A percentile compares a stretch with the other conserved stretches of the same genome.
phyloP scores from a whole-genome alignment of 768 basidiomycete genomes.

The Auriscalpium microsporum region DNA sequence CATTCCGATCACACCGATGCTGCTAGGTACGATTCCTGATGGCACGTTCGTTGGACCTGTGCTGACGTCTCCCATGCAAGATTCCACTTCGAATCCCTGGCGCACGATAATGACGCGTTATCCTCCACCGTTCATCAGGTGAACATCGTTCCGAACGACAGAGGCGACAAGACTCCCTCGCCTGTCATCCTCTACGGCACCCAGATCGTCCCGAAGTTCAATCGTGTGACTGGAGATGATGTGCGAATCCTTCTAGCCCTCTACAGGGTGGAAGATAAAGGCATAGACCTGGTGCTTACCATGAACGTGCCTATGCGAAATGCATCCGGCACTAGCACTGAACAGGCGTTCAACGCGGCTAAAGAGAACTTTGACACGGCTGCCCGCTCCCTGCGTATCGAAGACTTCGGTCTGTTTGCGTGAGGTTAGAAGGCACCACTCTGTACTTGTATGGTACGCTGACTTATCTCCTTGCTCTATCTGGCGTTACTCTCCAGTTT shows the following conservation, averaged over 20 bases:
- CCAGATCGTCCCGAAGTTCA: constrained; percentile 75
- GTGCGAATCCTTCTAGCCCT: constrained; percentile 76
- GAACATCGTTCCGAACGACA: constrained; percentile 30
- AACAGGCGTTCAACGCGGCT: constrained; percentile 29
- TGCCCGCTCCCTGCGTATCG: constrained; percentile 51
- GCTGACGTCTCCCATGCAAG: constrained; percentile 34
- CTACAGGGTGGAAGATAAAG: constrained; percentile 64
- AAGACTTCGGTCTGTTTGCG: constrained; percentile 64
- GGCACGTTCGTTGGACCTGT: not conserved
- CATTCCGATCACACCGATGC: constrained; percentile 49
- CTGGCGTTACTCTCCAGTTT: no score
- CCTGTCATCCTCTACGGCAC: constrained; percentile 58
- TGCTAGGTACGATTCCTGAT: constrained; percentile 42
- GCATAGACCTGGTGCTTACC: constrained; percentile 75
- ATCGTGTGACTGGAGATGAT: constrained; percentile 46
- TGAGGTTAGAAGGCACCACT: constrained; percentile 21
- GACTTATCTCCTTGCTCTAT: no score
- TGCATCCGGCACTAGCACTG: constrained; percentile 35
- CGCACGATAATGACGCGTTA: constrained; percentile 79
- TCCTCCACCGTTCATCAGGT: constrained; percentile 38
- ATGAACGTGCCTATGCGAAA: constrained; percentile 67
- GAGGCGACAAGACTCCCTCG: constrained; percentile 43
- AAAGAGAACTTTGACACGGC: constrained; percentile 45
- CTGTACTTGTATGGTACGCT: no score
- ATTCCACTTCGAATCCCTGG: constrained; percentile 85